Percentiles rank a stretch among this genome's conserved stretches.
phyloP scores from a whole-genome alignment of 2,329 filamentous ascomycete species.

The Fusarium caatingaense region DNA sequence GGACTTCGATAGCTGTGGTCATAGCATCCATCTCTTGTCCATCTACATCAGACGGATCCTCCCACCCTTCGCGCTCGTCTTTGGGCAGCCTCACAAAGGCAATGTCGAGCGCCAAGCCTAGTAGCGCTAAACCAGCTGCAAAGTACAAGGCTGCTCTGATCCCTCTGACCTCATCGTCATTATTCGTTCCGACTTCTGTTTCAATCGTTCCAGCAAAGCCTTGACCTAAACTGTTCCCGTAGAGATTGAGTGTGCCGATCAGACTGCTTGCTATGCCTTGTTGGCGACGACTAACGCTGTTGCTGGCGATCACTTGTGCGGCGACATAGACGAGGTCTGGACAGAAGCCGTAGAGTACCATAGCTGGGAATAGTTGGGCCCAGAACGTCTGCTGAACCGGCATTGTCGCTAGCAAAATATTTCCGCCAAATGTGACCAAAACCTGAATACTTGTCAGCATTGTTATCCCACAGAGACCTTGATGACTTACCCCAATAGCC shows the following conservation, averaged over 20 bases:
- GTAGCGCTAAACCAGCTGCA: conserved; percentile 9
- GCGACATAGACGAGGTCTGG: conserved; percentile 63
- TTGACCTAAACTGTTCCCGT: conserved; percentile 49
- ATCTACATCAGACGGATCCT: not conserved
- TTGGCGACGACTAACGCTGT: conserved; percentile 59
- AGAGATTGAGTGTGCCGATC: conserved; percentile 55
- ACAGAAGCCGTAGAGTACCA: conserved; percentile 51
- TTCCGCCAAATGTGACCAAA: not conserved
- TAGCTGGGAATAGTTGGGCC: conserved; percentile 55
- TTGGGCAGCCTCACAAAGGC: conserved; percentile 21
- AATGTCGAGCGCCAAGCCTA: conserved; percentile 11
- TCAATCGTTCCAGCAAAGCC: conserved; percentile 53
- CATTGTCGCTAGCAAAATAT: conserved; percentile 53
- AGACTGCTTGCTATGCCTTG: conserved; percentile 64
- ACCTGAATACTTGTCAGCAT: not conserved
- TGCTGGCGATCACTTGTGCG: conserved; percentile 65
- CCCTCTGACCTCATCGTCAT: not conserved
- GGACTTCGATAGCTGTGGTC: conserved; percentile 15
- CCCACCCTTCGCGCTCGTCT: conserved; percentile 25
- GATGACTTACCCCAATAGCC: conserved; percentile 52
- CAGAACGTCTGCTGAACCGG: conserved; percentile 57
- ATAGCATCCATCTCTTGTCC: not conserved
- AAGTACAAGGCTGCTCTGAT: conserved; percentile 21
- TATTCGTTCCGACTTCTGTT: conserved; percentile 27
- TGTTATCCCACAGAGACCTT: not conserved